Conservation (phyloP, 1,139 yeast genomes). For the Insectozyma bohioensis region DNA sequence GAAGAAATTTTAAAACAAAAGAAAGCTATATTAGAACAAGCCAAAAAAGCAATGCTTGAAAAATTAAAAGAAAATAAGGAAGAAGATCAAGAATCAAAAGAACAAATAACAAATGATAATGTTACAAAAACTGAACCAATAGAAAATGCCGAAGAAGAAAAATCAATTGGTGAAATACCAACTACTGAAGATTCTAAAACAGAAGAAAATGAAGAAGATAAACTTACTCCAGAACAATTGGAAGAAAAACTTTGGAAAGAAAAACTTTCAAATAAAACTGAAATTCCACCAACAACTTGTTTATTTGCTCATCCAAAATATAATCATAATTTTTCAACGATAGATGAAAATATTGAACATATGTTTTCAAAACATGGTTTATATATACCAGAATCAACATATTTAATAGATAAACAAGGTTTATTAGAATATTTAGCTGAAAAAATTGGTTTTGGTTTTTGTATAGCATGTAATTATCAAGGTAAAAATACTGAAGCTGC, state of each 20-base stretch:
- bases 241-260: constrained; percentile 55
- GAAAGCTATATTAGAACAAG: constrained; percentile 58
- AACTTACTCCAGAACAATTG: constrained; percentile 38
- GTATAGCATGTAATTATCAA: constrained; percentile 80
- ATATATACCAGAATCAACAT: constrained; percentile 79
- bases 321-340: constrained; percentile 30
- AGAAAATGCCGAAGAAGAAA: constrained; percentile 8
- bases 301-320: constrained; percentile 67
- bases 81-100: constrained; percentile 18
- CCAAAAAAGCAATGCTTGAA: constrained; percentile 53
- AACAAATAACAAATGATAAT: constrained; percentile 13
- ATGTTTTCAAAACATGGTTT: constrained; percentile 80
- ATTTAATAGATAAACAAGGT: constrained; percentile 68
- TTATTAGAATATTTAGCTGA: constrained; percentile 74
- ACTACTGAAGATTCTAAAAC: constrained; percentile 3
- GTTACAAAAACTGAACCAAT: constrained; percentile 10
- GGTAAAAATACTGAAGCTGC: constrained; percentile 84
- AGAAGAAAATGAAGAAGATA: constrained; percentile 16
- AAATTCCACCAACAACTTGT: constrained; percentile 73
- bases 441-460: constrained; percentile 81
- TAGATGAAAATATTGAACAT: constrained; percentile 69
- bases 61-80: constrained; percentile 20
- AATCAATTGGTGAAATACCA: background rate
- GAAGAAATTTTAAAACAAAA: constrained; percentile 65
- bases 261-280: constrained; percentile 60